Base-by-base conservation (phyloP, 2,329 filamentous ascomycete species). In the Ilyonectria sp. region DNA sequence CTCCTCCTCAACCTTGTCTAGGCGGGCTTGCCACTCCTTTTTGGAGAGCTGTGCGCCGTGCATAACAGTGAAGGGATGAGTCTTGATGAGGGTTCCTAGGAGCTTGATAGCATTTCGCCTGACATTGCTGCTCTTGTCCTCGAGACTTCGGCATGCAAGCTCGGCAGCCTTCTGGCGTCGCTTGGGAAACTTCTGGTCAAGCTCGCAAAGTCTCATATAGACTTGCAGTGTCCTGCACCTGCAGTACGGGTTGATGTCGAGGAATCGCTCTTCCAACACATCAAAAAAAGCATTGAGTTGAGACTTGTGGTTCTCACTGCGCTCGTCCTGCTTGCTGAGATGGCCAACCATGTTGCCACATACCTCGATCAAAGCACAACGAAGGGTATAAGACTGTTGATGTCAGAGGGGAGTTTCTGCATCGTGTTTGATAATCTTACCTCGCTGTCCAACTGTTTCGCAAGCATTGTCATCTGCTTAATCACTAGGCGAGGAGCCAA, bases 51-150 rank as follows among this genome's bases (percentile, higher is more conserved):
- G 91, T 0, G 94, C 94, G 23, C 94, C 95, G 75, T 98, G 94
- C 84, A 98, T 92, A 19, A 95, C 91, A 43, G 93, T 94, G 76
- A 98, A 99, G 2, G 96, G 96, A 79, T 99, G 96, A 0, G 95
- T 98, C 69, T 95, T 94, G 74, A 99, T 94, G 7, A 99, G 85
- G 49, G 93, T 93, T 6, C 92, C 93, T 1, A 99, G 86, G 7
- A 99, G 84, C 81, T 97, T 98, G 79, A 99, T 96, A 2, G 96
- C 95, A 79, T 98, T 98, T 65, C 95, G 90, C 69, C 96, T 89
- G 35, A 99, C 96, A 76, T 98, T 97, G 81, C 96, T 99, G 83
- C 95, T 98, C 86, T 97, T 98, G 83, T 99, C 97, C 80, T 98
- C 94, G 3, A 99, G 86, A 79, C 95, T 98, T 74, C 93, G 90